These are phyloP conservation scores for Jatropha podagrica DNA, from an alignment of 441 rosid genomes.

Conservation along the genomic window DNA sequence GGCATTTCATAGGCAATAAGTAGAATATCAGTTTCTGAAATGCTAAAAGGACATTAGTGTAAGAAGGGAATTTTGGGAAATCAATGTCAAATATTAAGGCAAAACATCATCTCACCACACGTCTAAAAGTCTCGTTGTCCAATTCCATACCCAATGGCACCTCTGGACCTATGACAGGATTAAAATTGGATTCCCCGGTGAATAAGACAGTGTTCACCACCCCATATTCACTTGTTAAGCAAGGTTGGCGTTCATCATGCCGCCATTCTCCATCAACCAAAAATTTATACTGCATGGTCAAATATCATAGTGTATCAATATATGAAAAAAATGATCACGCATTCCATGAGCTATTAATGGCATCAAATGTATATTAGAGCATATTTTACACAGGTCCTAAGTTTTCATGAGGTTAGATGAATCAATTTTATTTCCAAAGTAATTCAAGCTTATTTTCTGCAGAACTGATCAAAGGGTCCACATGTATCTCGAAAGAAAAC, in stretches of 20 bases:
- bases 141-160: slow-evolving; percentile 59
- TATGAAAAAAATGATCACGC: not conserved
- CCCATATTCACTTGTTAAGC: slow-evolving; percentile 57
- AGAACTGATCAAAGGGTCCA: not conserved
- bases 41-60: not conserved
- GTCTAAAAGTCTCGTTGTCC: slow-evolving; percentile 38
- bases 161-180: slow-evolving; percentile 40
- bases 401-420: too few species aligned
- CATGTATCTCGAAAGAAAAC: not conserved
- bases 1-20: not conserved
- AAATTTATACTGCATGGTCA: slow-evolving; percentile 63
- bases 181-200: slow-evolving; percentile 46
- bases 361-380: not conserved
- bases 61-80: not conserved
- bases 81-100: not conserved
- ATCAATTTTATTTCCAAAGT: not conserved
- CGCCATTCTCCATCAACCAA: slow-evolving; percentile 73
- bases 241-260: slow-evolving; percentile 64
- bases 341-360: not conserved
- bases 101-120: slow-evolving; percentile 31
- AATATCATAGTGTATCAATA: not conserved
- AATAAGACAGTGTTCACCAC: slow-evolving; percentile 60
- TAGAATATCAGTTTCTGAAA: not conserved
- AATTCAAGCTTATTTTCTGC: not conserved
- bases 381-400: not conserved